Conservation (phyloP, 495 filamentous ascomycete species). For the Durotheca rogersii region DNA sequence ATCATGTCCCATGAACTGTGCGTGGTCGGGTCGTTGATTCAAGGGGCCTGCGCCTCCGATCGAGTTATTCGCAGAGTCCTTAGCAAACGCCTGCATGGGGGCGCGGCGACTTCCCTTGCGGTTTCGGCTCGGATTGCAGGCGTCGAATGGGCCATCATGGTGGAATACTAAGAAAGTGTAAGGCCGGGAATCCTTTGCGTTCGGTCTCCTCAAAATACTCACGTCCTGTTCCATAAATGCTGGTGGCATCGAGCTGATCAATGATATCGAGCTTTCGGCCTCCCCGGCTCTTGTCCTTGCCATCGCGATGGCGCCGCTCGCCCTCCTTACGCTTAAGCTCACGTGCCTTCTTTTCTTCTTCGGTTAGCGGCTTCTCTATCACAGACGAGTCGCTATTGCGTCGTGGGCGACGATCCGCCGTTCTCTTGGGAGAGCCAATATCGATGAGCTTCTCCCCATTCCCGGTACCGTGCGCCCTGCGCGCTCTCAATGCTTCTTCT, state of each 20-base stretch:
- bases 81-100: slow-evolving; percentile 96
- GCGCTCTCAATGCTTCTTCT: slow-evolving; percentile 57
- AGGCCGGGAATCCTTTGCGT: background rate
- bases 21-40: slow-evolving; percentile 78
- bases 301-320: slow-evolving; percentile 61
- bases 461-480: slow-evolving; percentile 40
- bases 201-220: no score
- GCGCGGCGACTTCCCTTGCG: slow-evolving; percentile 77
- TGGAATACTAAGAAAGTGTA: slow-evolving; percentile 91
- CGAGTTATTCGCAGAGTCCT: slow-evolving; percentile 86
- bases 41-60: slow-evolving; percentile 85
- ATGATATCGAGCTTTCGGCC: slow-evolving; percentile 83
- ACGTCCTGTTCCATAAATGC: slow-evolving; percentile 95
- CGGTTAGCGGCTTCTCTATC: slow-evolving; percentile 67
- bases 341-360: slow-evolving; percentile 73
- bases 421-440: slow-evolving; percentile 41
- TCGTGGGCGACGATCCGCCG: slow-evolving; percentile 59
- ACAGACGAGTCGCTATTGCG: slow-evolving; percentile 95
- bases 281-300: slow-evolving; percentile 55
- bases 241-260: slow-evolving; percentile 95
- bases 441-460: slow-evolving; percentile 35
- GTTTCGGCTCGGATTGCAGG: slow-evolving; percentile 94
- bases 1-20: slow-evolving; percentile 74
- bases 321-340: slow-evolving; percentile 73
- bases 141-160: slow-evolving; percentile 97